Base-by-base conservation (phyloP, 129 eudicot genomes). In the Flaveria brownii region DNA sequence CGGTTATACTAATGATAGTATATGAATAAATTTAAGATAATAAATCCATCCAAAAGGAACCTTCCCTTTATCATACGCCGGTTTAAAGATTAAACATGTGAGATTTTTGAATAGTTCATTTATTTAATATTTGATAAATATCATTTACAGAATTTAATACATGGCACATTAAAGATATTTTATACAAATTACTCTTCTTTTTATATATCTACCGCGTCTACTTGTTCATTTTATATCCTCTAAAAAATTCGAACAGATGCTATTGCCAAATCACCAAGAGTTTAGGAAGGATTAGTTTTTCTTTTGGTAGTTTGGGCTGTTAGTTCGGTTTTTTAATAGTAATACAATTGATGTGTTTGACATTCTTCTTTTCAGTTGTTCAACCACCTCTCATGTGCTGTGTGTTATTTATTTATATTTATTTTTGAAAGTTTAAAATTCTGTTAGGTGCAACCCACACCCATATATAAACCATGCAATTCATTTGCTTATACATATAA, bases 301-400 rank as follows among this genome's bases (percentile, higher is more conserved):
- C 41, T 36, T 54, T 54, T 2, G 8, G 10, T 17, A 17, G 18
- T 55, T 18, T 23, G 7, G 28, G 28, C 33, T n/a, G 64, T 28
- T 57, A 62, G 12, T 62, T 66, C 18, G 2, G 51, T 8, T 6
- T 36, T 72, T 72, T 72, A 54, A 30, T 72, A 18, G 5, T 74
- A 25, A 54, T n/a, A 65, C 73, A 65, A 43, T 76, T 67, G 67
- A 49, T 76, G 6, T 7, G 57, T 77, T 66, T 77, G 80, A 77
- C 80, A 65, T 76, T 51, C 66, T 66, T 42, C 43, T 22, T 25
- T 25, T 62, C 39, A 10, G 60, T 67, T 77, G 73, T 41, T 57
- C 57, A 64, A 55, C 80, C 66, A 77, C 15, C 80, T 77, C 80
- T 17, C 51, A 52, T 77, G 80, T 23, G 80, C 73, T 67, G 80